Base-by-base conservation (phyloP, 2,329 filamentous ascomycete species). In the Neonectria magnoliae region DNA sequence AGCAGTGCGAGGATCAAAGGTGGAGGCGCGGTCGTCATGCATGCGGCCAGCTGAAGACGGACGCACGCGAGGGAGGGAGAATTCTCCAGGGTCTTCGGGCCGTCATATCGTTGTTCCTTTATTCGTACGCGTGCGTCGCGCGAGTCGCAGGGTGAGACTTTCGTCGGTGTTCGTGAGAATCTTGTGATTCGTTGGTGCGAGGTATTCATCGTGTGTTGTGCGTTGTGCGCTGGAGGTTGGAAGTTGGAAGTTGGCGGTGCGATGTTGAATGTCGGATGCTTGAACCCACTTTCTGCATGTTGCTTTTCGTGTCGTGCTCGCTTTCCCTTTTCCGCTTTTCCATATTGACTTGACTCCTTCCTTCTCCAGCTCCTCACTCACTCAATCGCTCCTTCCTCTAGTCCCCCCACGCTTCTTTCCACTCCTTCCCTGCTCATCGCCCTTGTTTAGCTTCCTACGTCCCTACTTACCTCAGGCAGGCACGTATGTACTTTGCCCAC, bases 271-370 rank as follows among this genome's bases (percentile, higher is more conserved):
- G 25, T 25, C 25, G 33, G 27, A 52, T 47, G 50, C 29, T 57
- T 18, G 53, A 60, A 57, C 42, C 65, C 65, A 65, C 65, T 44
- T 58, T 14, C 55, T 61, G 42, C 16, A 42, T 27, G 29, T 42
- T 53, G 45, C 33, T 36, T 57, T 45, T 64, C 58, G 53, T 57
- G 47, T 66, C 25, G 42, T 18, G 31, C 14, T 18, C 29, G 29
- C 54, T 57, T 20, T 50, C 25, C 41, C 25, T 16, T 38, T 27
- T 41, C 27, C 44, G 44, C 14, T 45, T 38, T 47, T 36, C 33
- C 38, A 33, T 33, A 38, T 38, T 16, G 36, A 36, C 31, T 25
- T 31, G 36, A 42, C 38, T 54, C 22, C 47, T 54, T 42, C 27
- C 50, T 50, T 54, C 31, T 55, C 51, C 42, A 36, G 25, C 18